Base-by-base conservation (phyloP, 306 rosid species). In the Cucumis cinereus region DNA sequence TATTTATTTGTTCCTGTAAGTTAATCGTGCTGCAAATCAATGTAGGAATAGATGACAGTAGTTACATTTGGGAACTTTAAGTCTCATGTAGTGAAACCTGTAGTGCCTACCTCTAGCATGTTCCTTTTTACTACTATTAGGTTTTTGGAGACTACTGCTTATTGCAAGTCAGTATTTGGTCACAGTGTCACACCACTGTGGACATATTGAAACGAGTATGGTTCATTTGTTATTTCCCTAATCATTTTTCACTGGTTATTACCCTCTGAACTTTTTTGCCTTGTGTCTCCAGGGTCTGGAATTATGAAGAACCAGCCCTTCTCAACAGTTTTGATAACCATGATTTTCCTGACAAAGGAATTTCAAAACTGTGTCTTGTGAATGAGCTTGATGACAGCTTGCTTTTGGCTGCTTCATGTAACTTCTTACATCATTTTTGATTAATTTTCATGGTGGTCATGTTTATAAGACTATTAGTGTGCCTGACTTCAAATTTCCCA, bases 381-480 rank as follows among this genome's bases (percentile, higher is more conserved):
- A 95, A 95, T 86, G 99, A 95, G 82, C 97, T 92, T 79, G 98
- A 95, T 81, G 97, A 92, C 79, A 92, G 93, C 83, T 81, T 95
- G 90, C 99, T 95, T 79, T 96, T 95, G 71, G 93, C 98, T 78
- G 99, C 99, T 74, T 95, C 98, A 85, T 82, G 99, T 95, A 88
- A 85, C 79, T 78, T 81, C 75, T 73, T n/a, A 26, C 81, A 55
- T 68, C 62, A 76, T 64, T 67, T 50, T 69, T 43, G 3, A 78
- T 71, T 62, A 61, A 17, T 69, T 73, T 57, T 79, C 52, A 26
- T 69, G 45, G 38, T 69, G 28, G 41, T n/a, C 70, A 28, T 50
- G 36, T 67, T 41, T 60, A 47, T 41, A 26, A 63, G 22, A 70
- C 38, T 61, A 22, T 75, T 22, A 74, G 58, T 80, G 70, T 61